Conservation (phyloP, 2,329 filamentous ascomycete genomes). For the Cercospora sesami region DNA sequence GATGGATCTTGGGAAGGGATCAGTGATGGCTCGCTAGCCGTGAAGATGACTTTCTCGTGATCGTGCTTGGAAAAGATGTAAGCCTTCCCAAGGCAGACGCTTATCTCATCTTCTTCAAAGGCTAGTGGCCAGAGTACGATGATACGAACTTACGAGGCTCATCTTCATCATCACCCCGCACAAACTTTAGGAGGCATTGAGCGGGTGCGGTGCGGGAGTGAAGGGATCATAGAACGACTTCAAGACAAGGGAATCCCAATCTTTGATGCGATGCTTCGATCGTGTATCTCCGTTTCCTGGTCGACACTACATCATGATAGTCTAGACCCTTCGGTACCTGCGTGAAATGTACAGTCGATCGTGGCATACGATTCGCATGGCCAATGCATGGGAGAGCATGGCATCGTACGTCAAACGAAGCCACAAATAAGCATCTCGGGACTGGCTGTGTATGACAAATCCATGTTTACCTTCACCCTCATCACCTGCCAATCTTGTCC, state of each 20-base stretch:
- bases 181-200: background rate
- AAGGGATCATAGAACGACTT: background rate
- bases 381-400: background rate
- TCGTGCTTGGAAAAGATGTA: background rate
- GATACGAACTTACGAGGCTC: background rate
- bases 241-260: background rate
- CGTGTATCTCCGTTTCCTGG: background rate
- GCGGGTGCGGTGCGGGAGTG: background rate
- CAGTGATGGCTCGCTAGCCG: background rate
- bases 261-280: background rate
- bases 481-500: conserved; percentile 30
- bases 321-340: background rate
- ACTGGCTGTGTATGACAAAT: background rate
- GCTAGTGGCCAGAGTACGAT: background rate
- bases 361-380: background rate
- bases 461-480: background rate
- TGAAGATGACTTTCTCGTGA: background rate
- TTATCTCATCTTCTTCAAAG: background rate
- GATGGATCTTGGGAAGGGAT: too few species aligned
- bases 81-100: background rate
- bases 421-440: background rate
- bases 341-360: background rate
- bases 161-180: background rate
- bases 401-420: background rate
- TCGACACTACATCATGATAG: background rate